Conservation (phyloP, 2,329 filamentous ascomycete genomes). For the Aspergillus sp. region DNA sequence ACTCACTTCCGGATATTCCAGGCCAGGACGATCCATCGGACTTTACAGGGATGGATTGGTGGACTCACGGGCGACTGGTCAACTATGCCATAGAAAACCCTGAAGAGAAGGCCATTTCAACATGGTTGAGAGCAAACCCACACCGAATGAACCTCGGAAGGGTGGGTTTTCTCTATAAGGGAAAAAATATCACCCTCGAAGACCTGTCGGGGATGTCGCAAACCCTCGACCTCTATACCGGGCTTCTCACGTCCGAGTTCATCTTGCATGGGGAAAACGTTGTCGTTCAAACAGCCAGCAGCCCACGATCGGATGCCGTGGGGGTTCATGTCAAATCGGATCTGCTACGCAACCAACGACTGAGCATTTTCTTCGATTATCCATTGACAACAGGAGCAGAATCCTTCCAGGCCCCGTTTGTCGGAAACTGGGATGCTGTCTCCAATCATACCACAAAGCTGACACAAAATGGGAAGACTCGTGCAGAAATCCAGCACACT, state of each 20-base stretch:
- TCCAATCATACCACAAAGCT: conserved; percentile 22
- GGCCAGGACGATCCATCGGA: conserved; percentile 33
- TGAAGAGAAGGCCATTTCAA: conserved; percentile 41
- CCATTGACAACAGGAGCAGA: conserved; percentile 47
- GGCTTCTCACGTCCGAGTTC: conserved; percentile 4
- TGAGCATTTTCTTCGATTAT: conserved; percentile 55
- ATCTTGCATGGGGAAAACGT: background rate
- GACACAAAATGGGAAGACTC: background rate
- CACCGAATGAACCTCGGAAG: conserved; percentile 52
- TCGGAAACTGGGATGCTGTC: conserved; percentile 51
- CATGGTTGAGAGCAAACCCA: conserved; percentile 57
- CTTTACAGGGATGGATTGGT: conserved; percentile 45
- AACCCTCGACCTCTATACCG: conserved; percentile 7
- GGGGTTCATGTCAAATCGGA: conserved; percentile 35
- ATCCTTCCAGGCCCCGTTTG: conserved; percentile 57
- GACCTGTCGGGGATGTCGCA: conserved; percentile 17
- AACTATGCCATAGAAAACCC: conserved; percentile 47
- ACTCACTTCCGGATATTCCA: conserved; percentile 38
- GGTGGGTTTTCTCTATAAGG: conserved; percentile 49
- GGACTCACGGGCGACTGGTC: conserved; percentile 44
- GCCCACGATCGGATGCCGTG: conserved; percentile 16
- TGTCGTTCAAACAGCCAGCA: background rate
- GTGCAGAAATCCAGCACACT: background rate
- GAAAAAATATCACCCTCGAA: conserved; percentile 40
- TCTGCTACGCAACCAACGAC: conserved; percentile 35